Conservation (phyloP, 768 basidiomycete species). For the Hygrophorus russula region DNA sequence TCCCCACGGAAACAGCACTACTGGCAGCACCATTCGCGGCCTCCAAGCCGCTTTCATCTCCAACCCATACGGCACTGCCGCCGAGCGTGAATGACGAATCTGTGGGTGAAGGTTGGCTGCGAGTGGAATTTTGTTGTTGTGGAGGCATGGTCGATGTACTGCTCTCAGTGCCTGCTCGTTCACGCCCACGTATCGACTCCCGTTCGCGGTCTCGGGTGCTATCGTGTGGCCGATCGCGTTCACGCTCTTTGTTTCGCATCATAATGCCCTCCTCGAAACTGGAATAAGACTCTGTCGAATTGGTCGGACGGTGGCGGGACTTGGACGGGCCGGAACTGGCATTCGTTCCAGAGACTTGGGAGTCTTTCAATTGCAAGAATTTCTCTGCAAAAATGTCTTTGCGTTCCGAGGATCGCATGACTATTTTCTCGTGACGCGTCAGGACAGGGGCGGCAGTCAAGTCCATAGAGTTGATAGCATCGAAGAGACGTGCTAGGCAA, state of each 20-base stretch:
- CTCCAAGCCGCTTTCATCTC: constrained; percentile 53
- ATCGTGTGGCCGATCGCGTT: constrained; percentile 5
- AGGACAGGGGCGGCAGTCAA: constrained; percentile 68
- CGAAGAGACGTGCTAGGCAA: constrained; percentile 82
- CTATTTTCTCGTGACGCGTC: constrained; percentile 72
- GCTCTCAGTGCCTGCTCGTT: constrained; percentile 26
- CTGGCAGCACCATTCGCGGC: constrained; percentile 10
- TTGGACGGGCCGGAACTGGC: constrained; percentile 11
- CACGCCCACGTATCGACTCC: constrained; percentile 10
- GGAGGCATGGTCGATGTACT: constrained; percentile 21
- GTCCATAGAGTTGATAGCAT: constrained; percentile 89
- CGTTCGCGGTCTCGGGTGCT: constrained; percentile 3
- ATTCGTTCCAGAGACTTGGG: constrained; percentile 17
- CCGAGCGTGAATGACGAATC: constrained; percentile 70
- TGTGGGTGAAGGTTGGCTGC: constrained; percentile 42
- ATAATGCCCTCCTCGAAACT: constrained; percentile 65
- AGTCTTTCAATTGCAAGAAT: constrained; percentile 32
- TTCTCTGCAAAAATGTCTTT: constrained; percentile 90
- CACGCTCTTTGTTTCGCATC: constrained; percentile 20
- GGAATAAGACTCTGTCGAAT: constrained; percentile 50
- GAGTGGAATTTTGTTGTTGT: constrained; percentile 11
- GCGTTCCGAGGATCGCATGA: constrained; percentile 84
- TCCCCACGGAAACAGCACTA: constrained; percentile 29
- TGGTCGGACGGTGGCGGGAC: constrained; percentile 33
- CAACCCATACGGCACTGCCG: constrained; percentile 78